These are phyloP conservation scores for Endoconidiophora laricicola DNA, from an alignment of 2,329 filamentous ascomycete genomes.

Conservation along the genomic window DNA sequence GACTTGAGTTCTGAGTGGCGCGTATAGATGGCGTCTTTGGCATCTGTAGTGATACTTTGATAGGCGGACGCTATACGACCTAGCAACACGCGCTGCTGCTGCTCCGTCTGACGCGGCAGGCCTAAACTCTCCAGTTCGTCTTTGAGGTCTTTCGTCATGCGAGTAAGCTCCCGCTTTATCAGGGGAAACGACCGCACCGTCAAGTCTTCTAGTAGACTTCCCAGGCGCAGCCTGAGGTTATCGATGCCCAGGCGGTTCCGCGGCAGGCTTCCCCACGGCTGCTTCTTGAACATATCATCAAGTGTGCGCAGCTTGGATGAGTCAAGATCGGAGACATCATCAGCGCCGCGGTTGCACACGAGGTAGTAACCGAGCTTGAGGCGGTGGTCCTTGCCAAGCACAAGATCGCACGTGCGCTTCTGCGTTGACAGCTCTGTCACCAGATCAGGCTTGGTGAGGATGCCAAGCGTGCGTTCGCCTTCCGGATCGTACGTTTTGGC, in stretches of 20 bases:
- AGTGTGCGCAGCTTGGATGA: conserved; percentile 14
- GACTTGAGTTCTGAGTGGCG: conserved; percentile 10
- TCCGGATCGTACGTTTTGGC: conserved; percentile 20
- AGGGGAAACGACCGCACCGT: conserved; percentile 18
- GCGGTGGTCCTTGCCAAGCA: conserved; percentile 13
- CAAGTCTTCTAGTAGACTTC: conserved; percentile 17
- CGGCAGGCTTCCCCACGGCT: conserved; percentile 22
- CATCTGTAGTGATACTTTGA: conserved; percentile 13
- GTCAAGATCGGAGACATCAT: conserved; percentile 11
- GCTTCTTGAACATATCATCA: conserved; percentile 21
- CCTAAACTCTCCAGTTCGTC: conserved; percentile 13
- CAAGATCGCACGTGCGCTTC: conserved; percentile 11
- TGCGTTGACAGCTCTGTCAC: conserved; percentile 16
- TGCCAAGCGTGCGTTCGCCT: conserved; percentile 23
- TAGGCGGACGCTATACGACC: conserved; percentile 14
- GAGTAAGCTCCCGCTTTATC: conserved; percentile 16
- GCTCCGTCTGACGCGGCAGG: conserved; percentile 10
- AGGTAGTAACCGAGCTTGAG: conserved; percentile 16
- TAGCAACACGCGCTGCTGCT: conserved; percentile 15
- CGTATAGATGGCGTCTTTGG: conserved; percentile 13
- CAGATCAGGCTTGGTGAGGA: conserved; percentile 28
- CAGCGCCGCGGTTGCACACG: conserved; percentile 16
- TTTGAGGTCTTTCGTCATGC: conserved; percentile 7
- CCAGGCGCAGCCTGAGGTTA: conserved; percentile 16
- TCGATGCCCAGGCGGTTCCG: conserved; percentile 16